Conservation (phyloP, 805 yeast genomes). For the Candida caryicola region DNA sequence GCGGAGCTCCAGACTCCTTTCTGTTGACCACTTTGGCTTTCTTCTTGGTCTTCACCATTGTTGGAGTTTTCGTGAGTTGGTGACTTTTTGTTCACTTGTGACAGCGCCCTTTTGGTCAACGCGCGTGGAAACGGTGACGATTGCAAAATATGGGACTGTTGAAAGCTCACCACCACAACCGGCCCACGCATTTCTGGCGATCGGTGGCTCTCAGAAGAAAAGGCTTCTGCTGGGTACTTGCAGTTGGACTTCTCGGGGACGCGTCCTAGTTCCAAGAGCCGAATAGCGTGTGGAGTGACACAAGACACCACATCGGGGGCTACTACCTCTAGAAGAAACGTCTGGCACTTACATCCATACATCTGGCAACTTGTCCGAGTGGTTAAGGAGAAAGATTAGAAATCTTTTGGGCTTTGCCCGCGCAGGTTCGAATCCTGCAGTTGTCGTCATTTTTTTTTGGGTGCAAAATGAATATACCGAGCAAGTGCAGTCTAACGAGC, state of each 20-base stretch:
- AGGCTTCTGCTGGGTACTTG: no score
- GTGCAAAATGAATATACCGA: not conserved
- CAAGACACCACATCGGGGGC: no score
- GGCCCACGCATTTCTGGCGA: no score
- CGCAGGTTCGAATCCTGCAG: conserved; percentile 67
- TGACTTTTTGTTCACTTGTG: not conserved
- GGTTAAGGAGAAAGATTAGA: conserved; percentile 49
- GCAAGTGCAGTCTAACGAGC: no score
- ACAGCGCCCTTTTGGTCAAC: no score
- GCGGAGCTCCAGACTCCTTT: not conserved
- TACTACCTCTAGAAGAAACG: no score
- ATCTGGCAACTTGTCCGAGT: conserved; percentile 45
- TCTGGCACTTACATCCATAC: no score
- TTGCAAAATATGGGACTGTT: not conserved
- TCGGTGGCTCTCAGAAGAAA: no score
- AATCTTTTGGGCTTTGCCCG: conserved; percentile 37
- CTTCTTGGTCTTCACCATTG: conserved; percentile 12
- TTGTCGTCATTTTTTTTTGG: conserved; percentile 49
- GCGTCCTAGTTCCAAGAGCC: no score
- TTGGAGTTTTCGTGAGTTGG: conserved; percentile 1
- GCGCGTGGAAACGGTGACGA: not conserved
- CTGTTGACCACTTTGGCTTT: conserved; percentile 5
- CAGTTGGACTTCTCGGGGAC: no score
- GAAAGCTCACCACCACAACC: no score
- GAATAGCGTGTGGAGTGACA: no score